A percentile compares a stretch with the other conserved stretches of the same genome.
Evolutionary conservation across 768 basidiomycete genomes (phyloP).

Genomic region (Xerocomellus chrysenteron): DNA sequence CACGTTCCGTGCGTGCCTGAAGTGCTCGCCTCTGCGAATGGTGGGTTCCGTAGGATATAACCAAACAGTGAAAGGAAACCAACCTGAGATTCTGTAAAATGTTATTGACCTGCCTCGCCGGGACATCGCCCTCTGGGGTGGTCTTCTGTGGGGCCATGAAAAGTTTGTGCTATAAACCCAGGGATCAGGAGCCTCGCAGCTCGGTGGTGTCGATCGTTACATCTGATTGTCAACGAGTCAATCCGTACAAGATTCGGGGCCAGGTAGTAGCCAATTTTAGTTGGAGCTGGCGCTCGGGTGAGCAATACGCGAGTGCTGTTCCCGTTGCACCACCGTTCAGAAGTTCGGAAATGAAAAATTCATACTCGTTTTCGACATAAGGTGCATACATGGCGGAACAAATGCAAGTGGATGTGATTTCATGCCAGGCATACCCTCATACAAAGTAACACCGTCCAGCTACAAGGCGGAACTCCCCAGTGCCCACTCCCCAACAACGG

Average conservation of each 20-base stretch:
- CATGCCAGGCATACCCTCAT: constrained; percentile 35
- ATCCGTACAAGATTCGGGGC: not conserved
- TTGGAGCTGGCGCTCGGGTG: not conserved
- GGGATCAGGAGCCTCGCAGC: not conserved
- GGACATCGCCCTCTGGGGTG: not conserved
- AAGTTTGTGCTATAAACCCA: not conserved
- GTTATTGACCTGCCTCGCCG: constrained; percentile 28
- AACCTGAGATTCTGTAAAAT: constrained; percentile 31
- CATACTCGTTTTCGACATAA: constrained; percentile 30
- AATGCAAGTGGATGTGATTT: constrained; percentile 21
- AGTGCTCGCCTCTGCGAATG: constrained; percentile 63
- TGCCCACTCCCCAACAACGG: constrained; percentile 4
- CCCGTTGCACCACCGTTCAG: too few species aligned
- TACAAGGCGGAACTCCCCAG: constrained; percentile 2
- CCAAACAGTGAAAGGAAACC: constrained; percentile 1
- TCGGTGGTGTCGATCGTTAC: not conserved
- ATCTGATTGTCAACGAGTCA: not conserved
- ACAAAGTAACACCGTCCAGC: constrained; percentile 14
- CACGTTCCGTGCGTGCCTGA: constrained; percentile 60
- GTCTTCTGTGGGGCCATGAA: constrained; percentile 15
- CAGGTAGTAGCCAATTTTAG: not conserved
- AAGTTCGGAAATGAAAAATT: constrained; percentile 1
- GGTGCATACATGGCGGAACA: constrained; percentile 27
- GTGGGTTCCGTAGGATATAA: not conserved
- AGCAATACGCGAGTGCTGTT: not conserved